Evolutionary conservation across 176 grass and related monocot genomes (phyloP), one percentile per base, ranked within the genome.

Genomic region (Cymbopogon citratus): DNA sequence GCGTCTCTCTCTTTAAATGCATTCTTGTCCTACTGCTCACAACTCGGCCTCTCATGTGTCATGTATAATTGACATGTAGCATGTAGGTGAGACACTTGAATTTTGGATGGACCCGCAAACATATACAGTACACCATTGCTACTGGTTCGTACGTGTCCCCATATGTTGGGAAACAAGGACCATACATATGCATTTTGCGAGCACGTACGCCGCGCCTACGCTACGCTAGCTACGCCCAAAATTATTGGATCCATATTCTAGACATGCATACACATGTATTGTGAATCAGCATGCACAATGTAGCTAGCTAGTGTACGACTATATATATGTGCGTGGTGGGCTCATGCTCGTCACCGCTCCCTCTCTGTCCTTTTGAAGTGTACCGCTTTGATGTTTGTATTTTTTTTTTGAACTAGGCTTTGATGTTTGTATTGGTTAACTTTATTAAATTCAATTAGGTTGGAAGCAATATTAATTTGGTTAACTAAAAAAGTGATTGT

Each of bases 11-110:
- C 8, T 19, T 27, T 46, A 73, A 49, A 73, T 73, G 43, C 7
- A 7, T 28, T 0, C 19, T 63, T 77, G 23, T 77, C 74, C 33
- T 76, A 57, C 26, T n/a, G n/a, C 3, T 46, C 7, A 16, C 49
- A 52, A 52, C 48, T 12, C 48, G 5, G 41, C 41, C 26, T 14
- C 31, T 76, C 75, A 31, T 43, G 54, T 40, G 74, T 63, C 11
- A 25, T 25, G 57, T 25, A 27, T 61, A 61, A 61, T 61, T 61
- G 57, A 26, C 57, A 61, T 61, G 57, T 26, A 27, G 9, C 0
- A 45, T 33, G 54, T 26, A 48, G 78, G 45, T 80, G 65, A 57
- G 65, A 29, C 79, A 66, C 51, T 71, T 81, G 14, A 81, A 71
- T 81, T 71, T 61, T 44, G 16, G 23, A 71, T 41, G 51, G 66